A percentile compares a stretch with the other conserved stretches of the same genome.
Evolutionary conservation across 2,329 filamentous ascomycete genomes (phyloP).

Genomic region (Colletotrichum spinosum): DNA sequence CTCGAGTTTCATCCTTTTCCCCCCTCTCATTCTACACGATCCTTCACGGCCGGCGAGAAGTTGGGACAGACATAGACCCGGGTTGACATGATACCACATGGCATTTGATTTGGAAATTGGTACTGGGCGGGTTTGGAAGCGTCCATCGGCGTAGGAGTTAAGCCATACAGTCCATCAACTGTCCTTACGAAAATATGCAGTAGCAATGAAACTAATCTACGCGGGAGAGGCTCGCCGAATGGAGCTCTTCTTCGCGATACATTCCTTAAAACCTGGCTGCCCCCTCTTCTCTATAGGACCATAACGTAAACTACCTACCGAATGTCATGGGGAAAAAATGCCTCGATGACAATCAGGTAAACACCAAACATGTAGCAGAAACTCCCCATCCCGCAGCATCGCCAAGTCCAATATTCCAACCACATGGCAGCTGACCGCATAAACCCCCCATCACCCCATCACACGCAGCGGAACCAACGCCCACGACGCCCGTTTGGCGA

Average conservation of each 20-base stretch:
- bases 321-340: no score
- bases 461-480: not conserved
- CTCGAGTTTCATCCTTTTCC: no score
- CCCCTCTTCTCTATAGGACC: no score
- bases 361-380: no score
- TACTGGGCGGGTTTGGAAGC: not conserved
- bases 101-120: slow-evolving; percentile 4
- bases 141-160: slow-evolving; percentile 20
- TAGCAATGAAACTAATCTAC: slow-evolving; percentile 5
- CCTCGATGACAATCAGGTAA: no score
- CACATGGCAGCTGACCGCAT: not conserved
- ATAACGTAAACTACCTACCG: no score
- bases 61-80: not conserved
- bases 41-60: slow-evolving; percentile 33
- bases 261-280: slow-evolving; percentile 1
- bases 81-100: slow-evolving; percentile 28
- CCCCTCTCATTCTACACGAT: slow-evolving; percentile 23
- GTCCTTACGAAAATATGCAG: slow-evolving; percentile 27
- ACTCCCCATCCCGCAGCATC: no score
- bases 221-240: not conserved
- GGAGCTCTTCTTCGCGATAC: slow-evolving; percentile 4
- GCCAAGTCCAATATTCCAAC: no score
- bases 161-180: slow-evolving; percentile 16
- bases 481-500: no score
- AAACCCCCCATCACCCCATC: not conserved